These are phyloP conservation scores for Chloroidium sp. DNA, from an alignment of 163 green algal genomes.

Conservation along the genomic window DNA sequence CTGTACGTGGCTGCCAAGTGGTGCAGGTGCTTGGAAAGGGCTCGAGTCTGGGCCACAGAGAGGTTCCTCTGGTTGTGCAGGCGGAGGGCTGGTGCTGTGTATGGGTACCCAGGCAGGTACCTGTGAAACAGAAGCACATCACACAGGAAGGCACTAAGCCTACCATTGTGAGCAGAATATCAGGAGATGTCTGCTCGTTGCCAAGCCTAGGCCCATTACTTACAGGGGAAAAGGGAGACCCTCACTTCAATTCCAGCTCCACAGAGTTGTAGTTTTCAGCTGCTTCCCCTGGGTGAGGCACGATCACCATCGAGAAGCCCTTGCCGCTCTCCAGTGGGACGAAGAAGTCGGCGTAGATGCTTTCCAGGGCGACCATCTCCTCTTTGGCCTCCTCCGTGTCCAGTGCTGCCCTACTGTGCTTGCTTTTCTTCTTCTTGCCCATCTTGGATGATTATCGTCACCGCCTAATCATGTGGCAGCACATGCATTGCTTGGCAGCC, in stretches of 20 bases:
- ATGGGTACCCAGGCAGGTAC: constrained; percentile 38
- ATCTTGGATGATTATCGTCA: constrained; percentile 8
- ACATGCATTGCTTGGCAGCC: too few relatives aligned
- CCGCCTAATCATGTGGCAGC: too few relatives aligned
- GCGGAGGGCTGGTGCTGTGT: constrained; percentile 20
- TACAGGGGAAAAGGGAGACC: neutral
- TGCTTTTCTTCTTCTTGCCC: constrained; percentile 33
- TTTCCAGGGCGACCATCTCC: constrained; percentile 54
- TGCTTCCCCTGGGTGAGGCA: constrained; percentile 45
- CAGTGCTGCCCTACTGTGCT: constrained; percentile 3
- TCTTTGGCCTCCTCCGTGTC: constrained; percentile 21
- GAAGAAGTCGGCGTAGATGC: constrained; percentile 56
- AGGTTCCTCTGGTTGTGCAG: constrained; percentile 23
- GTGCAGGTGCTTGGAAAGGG: constrained; percentile 31
- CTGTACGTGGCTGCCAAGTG: constrained; percentile 23
- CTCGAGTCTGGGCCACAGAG: constrained; percentile 6
- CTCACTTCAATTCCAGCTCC: neutral
- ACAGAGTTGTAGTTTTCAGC: constrained; percentile 42
- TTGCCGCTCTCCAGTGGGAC: constrained; percentile 22
- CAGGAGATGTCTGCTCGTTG: too few relatives aligned
- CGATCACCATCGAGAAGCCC: constrained; percentile 51
- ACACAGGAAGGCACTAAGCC: too few relatives aligned
- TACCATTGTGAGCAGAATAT: too few relatives aligned
- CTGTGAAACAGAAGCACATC: constrained; percentile 15
- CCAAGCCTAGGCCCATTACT: neutral